Base-by-base conservation (phyloP, 2,329 filamentous ascomycete species). In the Neonectria punicea region DNA sequence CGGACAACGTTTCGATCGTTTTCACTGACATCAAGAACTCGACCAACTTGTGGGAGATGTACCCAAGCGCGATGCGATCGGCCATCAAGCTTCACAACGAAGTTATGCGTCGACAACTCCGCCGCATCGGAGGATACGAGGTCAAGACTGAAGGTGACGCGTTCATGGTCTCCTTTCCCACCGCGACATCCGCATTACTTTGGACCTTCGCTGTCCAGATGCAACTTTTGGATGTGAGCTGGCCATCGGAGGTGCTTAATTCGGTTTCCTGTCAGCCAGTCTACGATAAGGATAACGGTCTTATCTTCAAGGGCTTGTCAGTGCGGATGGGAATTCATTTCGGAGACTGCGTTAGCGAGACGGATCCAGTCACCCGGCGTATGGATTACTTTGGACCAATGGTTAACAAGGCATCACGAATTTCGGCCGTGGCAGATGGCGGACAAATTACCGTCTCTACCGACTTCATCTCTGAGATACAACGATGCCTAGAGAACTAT, bases 301-400 rank as follows among this genome's bases (percentile, higher is more conserved):
- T 97, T 70, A 97, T 99, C 70, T 98, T 98, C 84, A 92, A 93
- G 68, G 96, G 96, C 66, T 82, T 99, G 57, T 98, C 94, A 11
- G 96, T 99, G 46, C 89, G 96, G 64, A 99, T 99, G 96, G 96
- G 96, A 73, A 93, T 97, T 66, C 96, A 99, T 79, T 99, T 92
- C 88, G 96, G 96, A 70, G 90, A 92, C 65, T 96, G 95, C 6
- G 94, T 99, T 73, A 97, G 94, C 77, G 96, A 99, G 79, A 92
- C 92, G 53, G 96, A 99, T 79, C 96, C 96, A 0, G 94, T 99
- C 54, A 99, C 96, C 1, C 92, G 94, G 63, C 93, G 96, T 68
- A 99, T 99, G 96, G 96, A 99, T 75, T 99, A 99, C 81, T 99
- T 98, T 77, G 96, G 96, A 0, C 96, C 96, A 14, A 99, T 99